Evolutionary conservation across 805 yeast species (phyloP), one percentile per base, ranked within the genome.

Genomic region (Teunomyces stri): DNA sequence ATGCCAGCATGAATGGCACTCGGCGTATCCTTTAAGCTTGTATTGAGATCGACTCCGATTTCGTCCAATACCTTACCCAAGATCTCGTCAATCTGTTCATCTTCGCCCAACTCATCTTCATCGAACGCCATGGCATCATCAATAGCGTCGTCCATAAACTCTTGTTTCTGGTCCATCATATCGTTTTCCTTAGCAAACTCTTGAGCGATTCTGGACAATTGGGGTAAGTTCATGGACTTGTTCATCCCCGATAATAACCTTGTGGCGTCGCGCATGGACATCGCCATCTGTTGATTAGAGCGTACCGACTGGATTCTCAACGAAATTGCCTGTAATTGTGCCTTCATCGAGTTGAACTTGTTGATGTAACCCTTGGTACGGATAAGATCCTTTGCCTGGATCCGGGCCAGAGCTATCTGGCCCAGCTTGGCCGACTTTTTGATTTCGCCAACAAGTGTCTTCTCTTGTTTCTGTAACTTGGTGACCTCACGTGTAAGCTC

Each of bases 151-250:
- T 94, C 99, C 87, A 94, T 94, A 81, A 95, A 89, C 65, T 95
- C 99, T 66, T 95, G 98, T 60, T 96, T 85, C 70, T 94, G 99
- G 66, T 92, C 97, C 98, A 94, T 94, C 57, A 95, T 72, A 62
- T 95, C 99, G 66, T 87, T 89, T 61, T 92, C 96, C 59, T 81
- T 83, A 60, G 94, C 96, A 66, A 94, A 94, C 59, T 94, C 98
- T 87, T 89, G 91, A 2, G 97, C 89, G 16, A 94, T 94, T 51
- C 85, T 79, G 48, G 89, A 85, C 51, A 94, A 71, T 56, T 88
- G 95, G 1, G 96, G 97, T 52, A 94, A 69, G 61, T 95, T 94
- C 95, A 94, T 87, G 48, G 82, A 81, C 58, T 84, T 74, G 65
- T 94, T 94, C 95, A 94, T 87, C 2, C 95, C 85, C 45, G 86